Conservation (phyloP, 176 grass and related monocot genomes). For the Musa itinerans region DNA sequence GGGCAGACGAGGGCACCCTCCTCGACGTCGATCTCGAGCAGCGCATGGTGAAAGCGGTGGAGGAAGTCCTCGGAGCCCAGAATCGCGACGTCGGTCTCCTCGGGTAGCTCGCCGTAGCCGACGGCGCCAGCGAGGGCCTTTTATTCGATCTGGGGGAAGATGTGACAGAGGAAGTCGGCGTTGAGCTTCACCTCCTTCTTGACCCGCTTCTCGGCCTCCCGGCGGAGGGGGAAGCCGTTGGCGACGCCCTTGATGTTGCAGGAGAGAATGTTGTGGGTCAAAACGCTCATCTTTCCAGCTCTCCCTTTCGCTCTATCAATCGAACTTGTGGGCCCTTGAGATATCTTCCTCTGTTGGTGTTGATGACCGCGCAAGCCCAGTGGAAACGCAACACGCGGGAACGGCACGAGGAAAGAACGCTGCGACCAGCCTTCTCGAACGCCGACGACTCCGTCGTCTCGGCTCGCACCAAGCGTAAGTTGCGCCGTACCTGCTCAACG, state of each 20-base stretch:
- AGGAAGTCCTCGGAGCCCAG: constrained; percentile 38
- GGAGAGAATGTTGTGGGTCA: constrained; percentile 84
- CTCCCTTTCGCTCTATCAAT: neutral
- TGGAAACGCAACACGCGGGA: too few relatives aligned
- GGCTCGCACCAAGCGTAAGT: too few relatives aligned
- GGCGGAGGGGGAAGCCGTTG: constrained; percentile 65
- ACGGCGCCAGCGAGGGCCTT: constrained; percentile 40
- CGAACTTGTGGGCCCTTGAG: neutral
- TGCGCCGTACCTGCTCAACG: too few relatives aligned
- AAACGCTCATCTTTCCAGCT: constrained; percentile 51
- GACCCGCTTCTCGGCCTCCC: constrained; percentile 50
- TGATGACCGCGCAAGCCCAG: too few relatives aligned
- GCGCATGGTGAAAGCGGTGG: constrained; percentile 66
- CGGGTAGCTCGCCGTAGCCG: too few relatives aligned
- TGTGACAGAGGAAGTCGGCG: constrained; percentile 81
- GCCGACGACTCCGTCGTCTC: too few relatives aligned
- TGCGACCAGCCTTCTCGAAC: too few relatives aligned
- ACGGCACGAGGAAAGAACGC: too few relatives aligned
- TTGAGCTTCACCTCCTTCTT: constrained; percentile 86
- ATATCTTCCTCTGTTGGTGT: too few relatives aligned
- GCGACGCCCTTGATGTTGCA: constrained; percentile 62
- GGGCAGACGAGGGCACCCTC: constrained; percentile 72
- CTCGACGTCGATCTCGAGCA: constrained; percentile 78
- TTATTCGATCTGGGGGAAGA: constrained; percentile 91
- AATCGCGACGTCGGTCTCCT: constrained; percentile 1